These are phyloP conservation scores for Lactarius indigo DNA, from an alignment of 768 basidiomycete genomes.

Conservation along the genomic window DNA sequence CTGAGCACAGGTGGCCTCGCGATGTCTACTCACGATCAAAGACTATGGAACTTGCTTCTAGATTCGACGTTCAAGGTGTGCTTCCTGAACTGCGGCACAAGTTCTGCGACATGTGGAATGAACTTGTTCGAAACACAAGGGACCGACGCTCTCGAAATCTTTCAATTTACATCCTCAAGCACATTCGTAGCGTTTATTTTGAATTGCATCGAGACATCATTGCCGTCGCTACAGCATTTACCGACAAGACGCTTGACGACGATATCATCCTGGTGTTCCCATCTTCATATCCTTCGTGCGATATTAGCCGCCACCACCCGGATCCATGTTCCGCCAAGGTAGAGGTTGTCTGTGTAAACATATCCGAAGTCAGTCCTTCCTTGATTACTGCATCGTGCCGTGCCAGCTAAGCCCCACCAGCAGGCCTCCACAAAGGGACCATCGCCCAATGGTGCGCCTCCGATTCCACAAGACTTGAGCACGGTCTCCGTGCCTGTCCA, in stretches of 20 bases:
- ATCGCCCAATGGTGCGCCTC: too few relatives aligned
- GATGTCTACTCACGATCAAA: not conserved
- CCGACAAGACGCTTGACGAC: not conserved
- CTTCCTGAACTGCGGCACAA: not conserved
- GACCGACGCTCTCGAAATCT: not conserved
- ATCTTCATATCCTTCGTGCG: not conserved
- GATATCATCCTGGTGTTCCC: not conserved
- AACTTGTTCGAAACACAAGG: not conserved
- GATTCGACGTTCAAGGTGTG: not conserved
- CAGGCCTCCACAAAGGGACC: too few relatives aligned
- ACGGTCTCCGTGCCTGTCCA: too few relatives aligned
- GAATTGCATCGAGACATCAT: not conserved
- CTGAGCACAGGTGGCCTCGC: not conserved
- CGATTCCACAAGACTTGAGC: too few relatives aligned
- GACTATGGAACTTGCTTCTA: not conserved
- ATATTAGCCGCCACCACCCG: not conserved
- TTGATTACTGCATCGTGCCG: too few relatives aligned
- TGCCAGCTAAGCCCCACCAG: too few relatives aligned
- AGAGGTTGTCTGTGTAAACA: too few relatives aligned
- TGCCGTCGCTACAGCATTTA: not conserved
- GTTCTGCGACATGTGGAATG: not conserved
- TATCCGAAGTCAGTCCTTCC: too few relatives aligned
- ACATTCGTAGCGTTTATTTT: not conserved
- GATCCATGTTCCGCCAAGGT: too few relatives aligned
- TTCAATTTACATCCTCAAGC: not conserved